Evolutionary conservation across 1,284 basidiomycete genomes (phyloP).

Genomic region (Inonotus obliquus): DNA sequence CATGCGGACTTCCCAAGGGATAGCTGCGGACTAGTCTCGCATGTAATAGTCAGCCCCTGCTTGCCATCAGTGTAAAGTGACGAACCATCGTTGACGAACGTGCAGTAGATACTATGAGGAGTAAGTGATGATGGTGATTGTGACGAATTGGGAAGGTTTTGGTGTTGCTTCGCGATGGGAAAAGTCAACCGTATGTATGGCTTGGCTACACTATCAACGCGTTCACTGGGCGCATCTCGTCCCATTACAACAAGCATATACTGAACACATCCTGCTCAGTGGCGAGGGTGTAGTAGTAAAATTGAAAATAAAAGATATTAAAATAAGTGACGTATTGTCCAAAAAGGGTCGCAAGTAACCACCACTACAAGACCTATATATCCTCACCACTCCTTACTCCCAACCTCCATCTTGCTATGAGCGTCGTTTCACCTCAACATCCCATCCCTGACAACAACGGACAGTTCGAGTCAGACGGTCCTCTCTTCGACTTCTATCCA

Average conservation of each 20-base stretch:
- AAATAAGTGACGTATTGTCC: conserved; percentile 1
- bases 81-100: conserved; percentile 1
- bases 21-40: background rate
- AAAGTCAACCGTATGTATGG: background rate
- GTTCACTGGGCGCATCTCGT: background rate
- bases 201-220: background rate
- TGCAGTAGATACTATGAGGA: background rate
- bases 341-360: background rate
- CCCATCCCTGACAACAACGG: conserved; percentile 5
- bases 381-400: background rate
- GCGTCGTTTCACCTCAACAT: conserved; percentile 11
- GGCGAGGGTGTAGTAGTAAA: background rate
- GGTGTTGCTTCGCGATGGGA: background rate
- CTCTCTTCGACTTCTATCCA: conserved; percentile 19
- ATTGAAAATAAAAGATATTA: background rate
- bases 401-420: conserved; percentile 14
- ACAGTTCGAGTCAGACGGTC: conserved; percentile 11
- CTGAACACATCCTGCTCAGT: background rate
- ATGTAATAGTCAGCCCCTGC: conserved; percentile 2
- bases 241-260: background rate
- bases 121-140: background rate
- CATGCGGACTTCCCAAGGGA: conserved; percentile 76
- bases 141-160: conserved; percentile 5
- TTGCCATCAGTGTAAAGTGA: background rate
- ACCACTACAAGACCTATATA: background rate